A percentile compares a stretch with the other conserved stretches of the same genome.
Conservation (phyloP, 371 early-diverging fungal species). For the Mucor velutinosus region DNA sequence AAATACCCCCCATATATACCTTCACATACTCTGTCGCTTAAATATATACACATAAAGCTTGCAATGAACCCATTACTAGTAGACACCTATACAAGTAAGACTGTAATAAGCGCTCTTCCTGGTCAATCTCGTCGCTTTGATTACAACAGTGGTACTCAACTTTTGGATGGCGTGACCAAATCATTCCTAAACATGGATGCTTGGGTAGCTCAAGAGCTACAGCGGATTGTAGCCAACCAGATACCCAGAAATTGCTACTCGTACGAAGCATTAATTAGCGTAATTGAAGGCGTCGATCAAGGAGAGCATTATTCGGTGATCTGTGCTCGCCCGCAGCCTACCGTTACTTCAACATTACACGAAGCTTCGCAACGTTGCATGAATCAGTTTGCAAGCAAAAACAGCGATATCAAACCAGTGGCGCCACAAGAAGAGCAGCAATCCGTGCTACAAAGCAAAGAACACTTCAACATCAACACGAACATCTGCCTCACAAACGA, state of each 20-base stretch:
- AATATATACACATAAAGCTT: neutral
- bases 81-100: neutral
- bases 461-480: neutral
- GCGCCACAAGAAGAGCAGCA: neutral
- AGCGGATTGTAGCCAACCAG: neutral
- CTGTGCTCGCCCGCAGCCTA: neutral
- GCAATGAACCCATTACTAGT: neutral
- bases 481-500: neutral
- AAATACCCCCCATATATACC: neutral
- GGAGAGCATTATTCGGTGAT: neutral
- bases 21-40: neutral
- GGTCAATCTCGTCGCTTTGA: neutral
- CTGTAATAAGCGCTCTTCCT: neutral
- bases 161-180: constrained; percentile 3
- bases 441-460: neutral
- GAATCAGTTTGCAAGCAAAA: neutral
- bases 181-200: neutral
- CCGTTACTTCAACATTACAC: neutral
- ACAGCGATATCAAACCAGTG: neutral
- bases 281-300: constrained; percentile 5
- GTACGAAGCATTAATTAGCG: constrained; percentile 3
- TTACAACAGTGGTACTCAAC: neutral
- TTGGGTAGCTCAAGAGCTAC: constrained; percentile 12
- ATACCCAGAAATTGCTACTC: constrained; percentile 2
- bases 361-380: neutral